Base-by-base conservation (phyloP, 164 flowering plant species). In the Magnolia kwangsiensis region DNA sequence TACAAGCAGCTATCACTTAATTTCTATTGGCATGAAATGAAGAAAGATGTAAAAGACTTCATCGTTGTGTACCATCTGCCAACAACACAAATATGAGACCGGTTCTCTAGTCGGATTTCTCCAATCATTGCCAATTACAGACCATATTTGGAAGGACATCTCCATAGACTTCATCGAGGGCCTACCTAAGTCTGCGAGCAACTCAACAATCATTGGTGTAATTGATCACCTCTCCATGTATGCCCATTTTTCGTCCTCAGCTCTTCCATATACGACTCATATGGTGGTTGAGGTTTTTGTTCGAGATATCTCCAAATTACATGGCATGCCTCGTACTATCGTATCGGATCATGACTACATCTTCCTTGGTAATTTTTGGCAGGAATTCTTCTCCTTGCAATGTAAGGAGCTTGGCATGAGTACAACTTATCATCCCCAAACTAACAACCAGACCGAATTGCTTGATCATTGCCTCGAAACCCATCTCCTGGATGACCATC, bases 101-200 rank as follows among this genome's bases (percentile, higher is more conserved):
- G 13, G 24, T 5, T 20, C 29, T 21, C 74, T 20, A 0, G 11
- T 14, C 1, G 74, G 65, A 8, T 23, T 58, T 13, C 37, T 72
- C 8, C 74, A 51, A 20, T 50, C 74, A 9, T 58, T 1, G 0
- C 49, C 49, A 4, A 31, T 65, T 29, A 51, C 76, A 16, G 1
- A 13, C 11, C 9, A 20, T 11, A 31, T 72, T 7, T 73, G 75
- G 75, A 16, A 45, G 7, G 66, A 73, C 16, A 29, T 73, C 13
- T 16, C 75, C 6, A 73, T 73, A 50, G 75, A 73, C 9, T 73
- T 73, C 51, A 73, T 73, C n/a, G 16, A 63, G 2, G 67, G 75
- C 2, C 51, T 37, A 1, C 75, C 67, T 1, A 8, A 6, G 1
- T 59, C 67, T 24, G 5, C 16, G 1, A 18, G 75, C 21, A 16